Evolutionary conservation across 176 grass and related monocot genomes (phyloP), one percentile per base, ranked within the genome.

Genomic region (Juncus inflexus): DNA sequence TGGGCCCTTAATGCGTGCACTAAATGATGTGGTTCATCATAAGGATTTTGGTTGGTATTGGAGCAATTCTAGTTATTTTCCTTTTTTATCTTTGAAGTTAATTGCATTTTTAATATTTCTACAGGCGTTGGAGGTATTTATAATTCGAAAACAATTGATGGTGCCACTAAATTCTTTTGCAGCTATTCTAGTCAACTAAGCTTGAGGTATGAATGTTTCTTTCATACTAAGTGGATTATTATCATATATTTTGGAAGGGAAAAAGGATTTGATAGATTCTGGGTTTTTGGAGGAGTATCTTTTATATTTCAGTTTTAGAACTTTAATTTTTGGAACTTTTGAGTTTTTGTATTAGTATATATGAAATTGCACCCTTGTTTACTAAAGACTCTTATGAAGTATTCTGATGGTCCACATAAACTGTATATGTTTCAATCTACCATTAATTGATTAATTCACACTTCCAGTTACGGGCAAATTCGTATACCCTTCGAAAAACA

Each of bases 11-110:
- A 64, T 90, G 77, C 76, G 74, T 72, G 87, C 78, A 35, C 69
- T 96, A 53, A 96, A 90, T 12, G 91, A 96, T 86, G 87, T 96
- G 54, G 76, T 83, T 65, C 91, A 96, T 73, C 91, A 96, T 75
- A 90, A 87, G 40, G 91, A 96, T 77, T 96, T 96, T 41, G 91
- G 91, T 96, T 61, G 84, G 91, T 95, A 67, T 77, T 74, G 8
- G 40, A n/a, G 66, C 67, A 66, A 3, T 81, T 52, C 65, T 15
- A 12, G 50, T 55, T 65, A 15, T 58, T 49, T 28, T 28, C 19
- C 1, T 28, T 28, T 28, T 28, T 28, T 28, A 1, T 28, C 19
- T 28, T 28, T 28, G 19, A 28, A 28, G 1, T 28, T 28, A 28
- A 28, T 28, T 28, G 19, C 19, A 12, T 52, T 67, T 5, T 15